Conservation (phyloP, 768 basidiomycete genomes). For the Mycena rosella region DNA sequence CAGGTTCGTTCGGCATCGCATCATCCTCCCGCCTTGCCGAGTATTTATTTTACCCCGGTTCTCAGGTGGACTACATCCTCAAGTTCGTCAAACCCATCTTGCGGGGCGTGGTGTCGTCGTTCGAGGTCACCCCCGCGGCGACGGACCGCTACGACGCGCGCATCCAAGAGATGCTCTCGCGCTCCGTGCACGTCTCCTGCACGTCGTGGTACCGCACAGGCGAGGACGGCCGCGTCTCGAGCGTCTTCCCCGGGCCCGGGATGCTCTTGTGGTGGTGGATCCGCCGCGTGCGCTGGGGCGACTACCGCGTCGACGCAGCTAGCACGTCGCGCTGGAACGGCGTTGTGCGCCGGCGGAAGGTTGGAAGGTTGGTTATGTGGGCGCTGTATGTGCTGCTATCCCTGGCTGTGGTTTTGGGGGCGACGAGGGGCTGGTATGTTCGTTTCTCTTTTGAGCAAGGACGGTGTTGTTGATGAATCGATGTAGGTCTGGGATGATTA, state of each 20-base stretch:
- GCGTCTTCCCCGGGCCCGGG: conserved; percentile 55
- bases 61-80: conserved; percentile 62
- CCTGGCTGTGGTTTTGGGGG: no score
- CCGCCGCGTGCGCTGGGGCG: conserved; percentile 13
- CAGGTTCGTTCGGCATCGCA: conserved; percentile 53
- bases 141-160: conserved; percentile 64
- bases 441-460: no score
- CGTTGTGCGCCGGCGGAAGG: no score
- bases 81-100: conserved; percentile 67
- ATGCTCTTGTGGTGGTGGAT: conserved; percentile 32
- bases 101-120: conserved; percentile 59
- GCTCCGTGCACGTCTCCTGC: conserved; percentile 54
- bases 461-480: no score
- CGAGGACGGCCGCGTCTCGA: conserved; percentile 51
- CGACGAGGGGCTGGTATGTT: no score
- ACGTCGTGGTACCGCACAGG: conserved; percentile 55
- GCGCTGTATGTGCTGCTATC: no score
- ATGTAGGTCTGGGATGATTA: no score
- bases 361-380: no score
- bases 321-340: no score
- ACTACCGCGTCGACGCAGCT: conserved; percentile 14
- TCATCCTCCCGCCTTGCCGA: not conserved
- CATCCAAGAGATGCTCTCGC: conserved; percentile 61
- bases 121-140: conserved; percentile 61
- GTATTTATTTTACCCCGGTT: conserved; percentile 26